Percentiles rank a stretch among this genome's conserved stretches.
Evolutionary conservation across 371 early-diverging fungal genomes (phyloP).

Genomic region (Mucor circinelloides): DNA sequence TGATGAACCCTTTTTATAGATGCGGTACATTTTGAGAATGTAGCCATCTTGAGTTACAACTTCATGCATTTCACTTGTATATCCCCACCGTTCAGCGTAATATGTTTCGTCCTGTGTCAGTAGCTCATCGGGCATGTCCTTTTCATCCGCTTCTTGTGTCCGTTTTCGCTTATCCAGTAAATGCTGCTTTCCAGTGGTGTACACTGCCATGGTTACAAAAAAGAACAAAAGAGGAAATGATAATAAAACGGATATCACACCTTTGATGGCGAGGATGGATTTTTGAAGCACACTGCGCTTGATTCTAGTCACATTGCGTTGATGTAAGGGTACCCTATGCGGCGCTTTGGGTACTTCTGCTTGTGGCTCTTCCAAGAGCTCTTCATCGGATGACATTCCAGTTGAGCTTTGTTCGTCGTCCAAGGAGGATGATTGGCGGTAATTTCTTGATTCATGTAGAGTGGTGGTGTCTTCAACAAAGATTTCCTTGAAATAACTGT

Average conservation of each 20-base stretch:
- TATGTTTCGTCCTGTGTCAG: slow-evolving; percentile 35
- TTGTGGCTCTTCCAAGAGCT: background rate
- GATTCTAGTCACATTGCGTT: slow-evolving; percentile 1
- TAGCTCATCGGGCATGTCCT: slow-evolving; percentile 21
- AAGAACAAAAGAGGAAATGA: slow-evolving; percentile 17
- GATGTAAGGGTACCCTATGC: background rate
- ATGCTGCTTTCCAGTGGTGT: slow-evolving; percentile 8
- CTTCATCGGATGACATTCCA: background rate
- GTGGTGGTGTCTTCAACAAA: background rate
- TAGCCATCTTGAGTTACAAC: slow-evolving; percentile 52
- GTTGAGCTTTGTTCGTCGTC: background rate
- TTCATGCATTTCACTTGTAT: slow-evolving; percentile 32
- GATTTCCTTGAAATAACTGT: background rate
- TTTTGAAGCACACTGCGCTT: background rate
- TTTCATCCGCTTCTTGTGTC: slow-evolving; percentile 11
- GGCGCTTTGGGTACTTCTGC: background rate
- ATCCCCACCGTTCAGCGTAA: slow-evolving; percentile 46
- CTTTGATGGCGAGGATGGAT: background rate
- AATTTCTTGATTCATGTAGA: background rate
- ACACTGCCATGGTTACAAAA: slow-evolving; percentile 7
- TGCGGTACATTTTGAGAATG: slow-evolving; percentile 40
- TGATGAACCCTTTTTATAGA: slow-evolving; percentile 24
- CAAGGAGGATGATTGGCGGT: background rate
- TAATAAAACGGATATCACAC: slow-evolving; percentile 2
- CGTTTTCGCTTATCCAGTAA: slow-evolving; percentile 8